Evolutionary conservation across 139 green algal genomes (phyloP).

Genomic region (Chlorella sp.): DNA sequence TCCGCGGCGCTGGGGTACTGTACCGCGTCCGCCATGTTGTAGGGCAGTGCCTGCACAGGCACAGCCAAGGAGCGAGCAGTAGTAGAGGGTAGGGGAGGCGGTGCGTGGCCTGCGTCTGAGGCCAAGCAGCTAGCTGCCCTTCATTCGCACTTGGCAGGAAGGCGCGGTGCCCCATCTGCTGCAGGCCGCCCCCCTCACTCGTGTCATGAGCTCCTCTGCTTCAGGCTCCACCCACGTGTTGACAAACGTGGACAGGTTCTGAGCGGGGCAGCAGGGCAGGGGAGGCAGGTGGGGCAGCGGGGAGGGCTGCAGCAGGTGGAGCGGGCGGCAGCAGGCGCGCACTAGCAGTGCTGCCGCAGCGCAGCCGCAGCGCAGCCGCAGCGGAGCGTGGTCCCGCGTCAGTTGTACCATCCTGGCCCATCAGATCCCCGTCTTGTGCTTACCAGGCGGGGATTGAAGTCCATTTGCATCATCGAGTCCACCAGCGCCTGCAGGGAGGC

Average conservation of each 20-base stretch:
- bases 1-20: slow-evolving; percentile 9
- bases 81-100: too few species aligned
- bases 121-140: too few species aligned
- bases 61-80: background rate
- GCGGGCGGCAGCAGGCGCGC: too few species aligned
- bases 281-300: background rate
- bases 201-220: slow-evolving; percentile 40
- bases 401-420: background rate
- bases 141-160: too few species aligned
- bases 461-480: slow-evolving; percentile 1
- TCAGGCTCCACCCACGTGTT: slow-evolving; percentile 64
- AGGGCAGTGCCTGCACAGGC: background rate
- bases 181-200: slow-evolving; percentile 2
- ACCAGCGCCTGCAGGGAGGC: background rate
- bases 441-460: slow-evolving; percentile 7
- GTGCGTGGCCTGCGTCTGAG: too few species aligned
- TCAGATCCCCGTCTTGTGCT: background rate
- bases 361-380: background rate
- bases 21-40: slow-evolving; percentile 7
- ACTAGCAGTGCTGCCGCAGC: background rate
- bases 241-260: slow-evolving; percentile 56
- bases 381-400: background rate
- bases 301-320: too few species aligned
- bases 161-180: too few species aligned
- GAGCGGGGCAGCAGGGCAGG: too few species aligned